A percentile compares a stretch with the other conserved stretches of the same genome.
These are phyloP conservation scores for Pseudocercospora eumusae DNA, from an alignment of 2,329 filamentous ascomycete genomes.

Conservation along the genomic window DNA sequence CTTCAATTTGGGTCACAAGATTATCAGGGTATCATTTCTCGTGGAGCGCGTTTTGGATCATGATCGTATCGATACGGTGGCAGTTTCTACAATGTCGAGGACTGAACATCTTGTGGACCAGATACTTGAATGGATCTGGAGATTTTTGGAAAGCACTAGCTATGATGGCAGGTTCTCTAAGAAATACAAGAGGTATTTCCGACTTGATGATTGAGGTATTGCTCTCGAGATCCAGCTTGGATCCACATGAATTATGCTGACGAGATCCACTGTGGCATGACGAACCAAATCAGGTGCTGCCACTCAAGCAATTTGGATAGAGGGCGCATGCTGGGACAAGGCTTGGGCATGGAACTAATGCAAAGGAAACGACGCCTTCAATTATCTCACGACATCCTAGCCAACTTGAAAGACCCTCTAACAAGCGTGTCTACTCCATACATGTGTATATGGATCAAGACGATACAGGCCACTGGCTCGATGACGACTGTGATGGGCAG, in stretches of 20 bases:
- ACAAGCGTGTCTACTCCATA: background rate
- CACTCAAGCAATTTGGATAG: background rate
- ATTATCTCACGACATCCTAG: background rate
- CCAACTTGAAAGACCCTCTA: background rate
- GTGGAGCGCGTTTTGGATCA: background rate
- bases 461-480: background rate
- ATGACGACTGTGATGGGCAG: background rate
- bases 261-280: background rate
- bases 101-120: background rate
- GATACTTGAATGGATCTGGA: background rate
- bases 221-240: no score
- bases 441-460: slow-evolving; percentile 3
- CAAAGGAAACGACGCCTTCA: background rate
- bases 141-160: background rate
- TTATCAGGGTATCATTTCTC: background rate
- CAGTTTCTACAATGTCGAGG: background rate
- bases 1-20: background rate
- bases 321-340: background rate
- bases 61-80: background rate
- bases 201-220: background rate
- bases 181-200: background rate
- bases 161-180: background rate
- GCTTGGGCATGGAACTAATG: background rate
- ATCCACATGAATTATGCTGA: no score
- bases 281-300: background rate